Percentiles rank a stretch among this genome's conserved stretches.
Conservation (phyloP, 768 basidiomycete genomes). For the Galerina sulciceps region DNA sequence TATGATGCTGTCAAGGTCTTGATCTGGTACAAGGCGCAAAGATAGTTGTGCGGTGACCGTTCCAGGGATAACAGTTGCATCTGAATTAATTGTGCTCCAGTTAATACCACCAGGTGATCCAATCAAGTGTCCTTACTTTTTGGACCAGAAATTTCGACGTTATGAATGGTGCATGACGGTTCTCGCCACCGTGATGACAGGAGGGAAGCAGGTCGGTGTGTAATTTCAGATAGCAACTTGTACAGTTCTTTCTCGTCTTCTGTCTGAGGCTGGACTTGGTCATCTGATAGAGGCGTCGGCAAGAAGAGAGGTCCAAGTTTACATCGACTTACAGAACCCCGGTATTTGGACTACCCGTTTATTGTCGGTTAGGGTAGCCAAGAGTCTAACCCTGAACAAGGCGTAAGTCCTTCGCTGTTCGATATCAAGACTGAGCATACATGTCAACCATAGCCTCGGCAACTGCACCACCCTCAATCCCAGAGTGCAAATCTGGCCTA, state of each 20-base stretch:
- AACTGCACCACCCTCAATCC: conserved; percentile 89
- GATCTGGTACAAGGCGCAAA: conserved; percentile 93
- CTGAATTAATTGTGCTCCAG: conserved; percentile 35
- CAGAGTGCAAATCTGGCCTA: conserved; percentile 87
- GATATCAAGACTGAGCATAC: conserved; percentile 41
- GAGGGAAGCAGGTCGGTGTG: conserved; percentile 67
- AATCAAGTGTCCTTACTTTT: conserved; percentile 53
- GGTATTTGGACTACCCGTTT: conserved; percentile 70
- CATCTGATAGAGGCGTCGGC: conserved; percentile 49
- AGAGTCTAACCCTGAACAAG: conserved; percentile 67
- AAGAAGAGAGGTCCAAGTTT: not conserved
- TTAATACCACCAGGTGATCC: not conserved
- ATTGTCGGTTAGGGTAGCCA: conserved; percentile 69
- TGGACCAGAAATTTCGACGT: conserved; percentile 81
- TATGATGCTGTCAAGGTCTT: conserved; percentile 74
- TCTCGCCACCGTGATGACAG: conserved; percentile 86
- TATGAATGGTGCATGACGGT: conserved; percentile 89
- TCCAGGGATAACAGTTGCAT: conserved; percentile 88
- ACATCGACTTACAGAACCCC: conserved; percentile 71
- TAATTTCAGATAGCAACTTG: conserved; percentile 67
- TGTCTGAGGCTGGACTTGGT: conserved; percentile 72
- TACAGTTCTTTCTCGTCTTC: conserved; percentile 72
- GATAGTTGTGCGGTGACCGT: conserved; percentile 85
- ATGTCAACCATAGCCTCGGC: conserved; percentile 94
- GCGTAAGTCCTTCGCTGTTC: not conserved